Base-by-base conservation (phyloP, 352 stramenopile species). In the Peronospora belbahrii region DNA sequence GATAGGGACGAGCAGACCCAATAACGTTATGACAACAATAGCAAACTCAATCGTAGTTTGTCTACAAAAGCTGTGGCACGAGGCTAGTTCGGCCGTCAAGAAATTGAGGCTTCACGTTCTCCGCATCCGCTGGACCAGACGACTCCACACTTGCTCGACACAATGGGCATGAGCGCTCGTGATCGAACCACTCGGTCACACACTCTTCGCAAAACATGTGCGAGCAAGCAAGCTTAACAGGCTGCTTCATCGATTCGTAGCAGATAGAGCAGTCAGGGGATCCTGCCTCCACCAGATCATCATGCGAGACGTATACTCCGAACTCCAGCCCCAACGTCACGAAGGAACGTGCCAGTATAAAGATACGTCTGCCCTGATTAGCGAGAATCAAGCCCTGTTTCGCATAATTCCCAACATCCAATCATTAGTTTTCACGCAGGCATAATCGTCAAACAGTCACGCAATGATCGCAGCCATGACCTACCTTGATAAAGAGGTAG, bases 141-240 rank as follows among this genome's bases (percentile, higher is more conserved):
- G 36, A 59, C 6, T 54, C 53, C 14, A 91, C 73, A 19, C 49
- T 71, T 4, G 79, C 74, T 47, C 79, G 74, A 10, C 79, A 91
- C 6, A 91, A 60, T 8, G 79, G 79, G 19, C 79, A 91, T 2
- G 74, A 86, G n/a, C 75, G 74, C 53, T 91, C 79, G 42, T 82
- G 76, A 27, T 91, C 75, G 46, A 91, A 85, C 79, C 79, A 91
- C 37, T 91, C 79, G 18, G 67, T 77, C 34, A 91, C 76, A 45
- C 79, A 91, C 30, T 88, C 79, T 55, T 91, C 79, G 45, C 79
- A 91, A 48, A 91, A 91, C 66, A 91, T 78, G 56, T 91, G 79
- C 30, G 74, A 67, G 35, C 79, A 91, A 39, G 59, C 61, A 15
- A 91, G 70, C 40, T 88, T 83, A 20, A 91, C 79, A 6, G 79